These are phyloP conservation scores for Drechslera avenae DNA, from an alignment of 2,329 filamentous ascomycete species.

Conservation along the genomic window DNA sequence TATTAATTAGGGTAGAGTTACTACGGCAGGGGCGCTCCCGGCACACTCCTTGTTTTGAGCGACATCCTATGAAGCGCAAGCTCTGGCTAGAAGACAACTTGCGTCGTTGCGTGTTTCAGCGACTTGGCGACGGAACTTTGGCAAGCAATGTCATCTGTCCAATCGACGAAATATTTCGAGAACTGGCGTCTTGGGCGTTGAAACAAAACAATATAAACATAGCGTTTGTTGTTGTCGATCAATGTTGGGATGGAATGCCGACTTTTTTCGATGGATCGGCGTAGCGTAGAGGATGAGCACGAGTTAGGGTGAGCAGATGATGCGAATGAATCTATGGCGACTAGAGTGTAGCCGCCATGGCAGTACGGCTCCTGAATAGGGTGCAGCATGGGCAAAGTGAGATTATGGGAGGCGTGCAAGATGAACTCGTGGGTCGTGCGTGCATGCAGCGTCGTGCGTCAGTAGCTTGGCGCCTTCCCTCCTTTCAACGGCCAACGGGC, in stretches of 20 bases:
- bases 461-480: constrained; percentile 27
- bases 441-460: constrained; percentile 24
- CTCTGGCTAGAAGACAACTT: background rate
- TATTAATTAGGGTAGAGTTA: background rate
- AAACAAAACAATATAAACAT: no score
- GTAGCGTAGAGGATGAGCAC: no score
- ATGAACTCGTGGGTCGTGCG: constrained; percentile 24
- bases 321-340: no score
- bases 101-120: constrained; percentile 9
- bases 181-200: no score
- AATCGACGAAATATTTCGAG: background rate
- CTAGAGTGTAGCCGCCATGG: no score
- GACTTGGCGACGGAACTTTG: no score
- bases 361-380: no score
- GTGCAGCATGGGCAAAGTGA: no score
- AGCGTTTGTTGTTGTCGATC: background rate
- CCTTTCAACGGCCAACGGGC: constrained; percentile 12
- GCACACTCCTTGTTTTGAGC: background rate
- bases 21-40: background rate
- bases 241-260: background rate
- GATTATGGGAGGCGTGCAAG: no score
- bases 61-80: background rate
- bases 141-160: no score
- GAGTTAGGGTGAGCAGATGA: no score
- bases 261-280: no score